Percentiles rank a stretch among this genome's conserved stretches.
Conservation (phyloP, 139 green algal species). For the Penium margaritaceum region DNA sequence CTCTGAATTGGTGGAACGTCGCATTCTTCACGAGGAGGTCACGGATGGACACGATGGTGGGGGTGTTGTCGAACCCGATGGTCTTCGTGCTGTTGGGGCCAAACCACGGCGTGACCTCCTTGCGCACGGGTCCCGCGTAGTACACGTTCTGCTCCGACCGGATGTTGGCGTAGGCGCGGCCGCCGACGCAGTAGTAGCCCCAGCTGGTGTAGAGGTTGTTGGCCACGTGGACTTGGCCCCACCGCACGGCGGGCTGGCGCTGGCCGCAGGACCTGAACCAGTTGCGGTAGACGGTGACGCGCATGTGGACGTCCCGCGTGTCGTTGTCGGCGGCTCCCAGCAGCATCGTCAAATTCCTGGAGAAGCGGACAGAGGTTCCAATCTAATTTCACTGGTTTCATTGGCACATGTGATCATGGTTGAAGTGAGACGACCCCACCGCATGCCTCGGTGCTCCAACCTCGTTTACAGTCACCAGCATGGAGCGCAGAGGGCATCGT, state of each 20-base stretch:
- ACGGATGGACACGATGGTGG: conserved; percentile 2
- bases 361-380: too few relatives aligned
- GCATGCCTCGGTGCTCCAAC: too few relatives aligned
- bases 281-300: conserved; percentile 13
- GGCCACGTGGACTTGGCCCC: conserved; percentile 6
- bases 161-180: conserved; percentile 10
- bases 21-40: neutral
- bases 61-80: neutral
- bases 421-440: too few relatives aligned
- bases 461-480: too few relatives aligned
- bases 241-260: neutral
- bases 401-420: too few relatives aligned
- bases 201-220: conserved; percentile 25
- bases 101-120: conserved; percentile 19
- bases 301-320: neutral
- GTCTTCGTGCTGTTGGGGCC: neutral
- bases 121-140: neutral
- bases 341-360: conserved; percentile 6
- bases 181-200: conserved; percentile 4
- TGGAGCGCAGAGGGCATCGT: too few relatives aligned
- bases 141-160: conserved; percentile 12
- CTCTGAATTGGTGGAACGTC: conserved; percentile 6
- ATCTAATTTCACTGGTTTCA: too few relatives aligned
- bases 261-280: neutral
- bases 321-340: conserved; percentile 13